Conservation (phyloP, 306 rosid genomes). For the Trichosanthes truncata region DNA sequence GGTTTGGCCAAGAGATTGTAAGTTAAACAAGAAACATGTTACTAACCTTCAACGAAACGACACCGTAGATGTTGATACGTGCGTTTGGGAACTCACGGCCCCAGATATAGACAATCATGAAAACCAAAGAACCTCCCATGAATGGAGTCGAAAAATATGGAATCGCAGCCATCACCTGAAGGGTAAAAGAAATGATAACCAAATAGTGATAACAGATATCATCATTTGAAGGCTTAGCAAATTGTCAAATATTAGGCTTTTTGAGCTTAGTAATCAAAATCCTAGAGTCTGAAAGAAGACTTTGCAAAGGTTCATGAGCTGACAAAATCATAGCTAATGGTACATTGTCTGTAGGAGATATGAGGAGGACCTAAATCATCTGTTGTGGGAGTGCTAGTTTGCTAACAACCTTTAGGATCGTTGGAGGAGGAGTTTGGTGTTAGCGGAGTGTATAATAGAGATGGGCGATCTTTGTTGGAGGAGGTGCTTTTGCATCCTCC, state of each 20-base stretch:
- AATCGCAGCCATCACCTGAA: constrained; percentile 46
- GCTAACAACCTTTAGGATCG: too few species aligned
- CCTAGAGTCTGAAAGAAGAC: not conserved
- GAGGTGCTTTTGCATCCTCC: too few species aligned
- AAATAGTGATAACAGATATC: not conserved
- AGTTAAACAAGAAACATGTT: not conserved
- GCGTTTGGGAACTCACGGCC: constrained; percentile 69
- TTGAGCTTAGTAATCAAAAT: too few species aligned
- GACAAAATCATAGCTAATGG: too few species aligned
- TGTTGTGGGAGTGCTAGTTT: too few species aligned
- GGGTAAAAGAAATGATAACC: not conserved
- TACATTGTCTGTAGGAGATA: too few species aligned
- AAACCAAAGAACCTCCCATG: constrained; percentile 57
- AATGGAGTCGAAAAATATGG: constrained; percentile 26
- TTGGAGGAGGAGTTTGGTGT: too few species aligned
- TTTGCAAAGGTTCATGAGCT: not conserved
- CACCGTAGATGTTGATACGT: constrained; percentile 41
- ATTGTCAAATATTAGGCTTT: not conserved
- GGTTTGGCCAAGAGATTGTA: not conserved
- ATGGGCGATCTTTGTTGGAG: too few species aligned
- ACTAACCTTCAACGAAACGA: constrained; percentile 61
- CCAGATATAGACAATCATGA: constrained; percentile 65
- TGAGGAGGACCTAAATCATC: too few species aligned
- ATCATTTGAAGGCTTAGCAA: not conserved
- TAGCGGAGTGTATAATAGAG: too few species aligned